Base-by-base conservation (phyloP, 2,329 filamentous ascomycete genomes). In the Phyllosticta citrichinensis region DNA sequence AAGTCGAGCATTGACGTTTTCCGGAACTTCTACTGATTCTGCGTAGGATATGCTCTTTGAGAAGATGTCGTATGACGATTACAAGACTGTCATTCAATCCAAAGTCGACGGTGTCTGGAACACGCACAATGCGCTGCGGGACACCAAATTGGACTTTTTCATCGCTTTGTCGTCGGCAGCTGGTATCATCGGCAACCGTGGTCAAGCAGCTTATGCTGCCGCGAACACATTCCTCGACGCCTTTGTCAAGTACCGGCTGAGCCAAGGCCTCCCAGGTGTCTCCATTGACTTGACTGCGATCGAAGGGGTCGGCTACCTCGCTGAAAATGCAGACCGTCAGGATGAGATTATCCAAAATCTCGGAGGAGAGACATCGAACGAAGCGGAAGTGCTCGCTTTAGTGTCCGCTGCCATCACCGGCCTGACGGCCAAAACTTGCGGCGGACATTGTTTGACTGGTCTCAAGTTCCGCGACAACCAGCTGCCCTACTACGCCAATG, bases 221-320 rank as follows among this genome's bases (percentile, higher is more conserved):
- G 67, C 63, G 9, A 71, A 71, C 57, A 63, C 70, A 3, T 73
- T 71, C 59, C 66, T 71, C 14, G 70, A 73, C 55, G 58, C 63
- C 1, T 56, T 72, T 9, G 69, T 68, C 9, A 64, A 64, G 0
- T 63, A 69, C 24, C 67, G 68, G 12, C 65, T 58, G 14, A 6
- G 11, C 10, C 55, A 51, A 8, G 66, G 66, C 2, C 62, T 68
- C 3, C 55, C 60, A 50, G 64, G 56, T 10, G 52, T 59, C 11
- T 19, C 57, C 10, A 11, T 62, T 52, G 57, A 68, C 19, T 63
- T 73, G 11, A 65, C 68, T n/a, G 24, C 64, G 8, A 66, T 74
- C 22, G 60, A 53, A 3, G 72, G 65, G 19, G 67, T 68, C 6
- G 70, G 70, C 55, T 62, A 62, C 52, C 56, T 62, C 51, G 60